Percentiles rank a stretch among this genome's conserved stretches.
Conservation (phyloP, 106 monocot genomes). For the Dioscorea dumetorum region DNA sequence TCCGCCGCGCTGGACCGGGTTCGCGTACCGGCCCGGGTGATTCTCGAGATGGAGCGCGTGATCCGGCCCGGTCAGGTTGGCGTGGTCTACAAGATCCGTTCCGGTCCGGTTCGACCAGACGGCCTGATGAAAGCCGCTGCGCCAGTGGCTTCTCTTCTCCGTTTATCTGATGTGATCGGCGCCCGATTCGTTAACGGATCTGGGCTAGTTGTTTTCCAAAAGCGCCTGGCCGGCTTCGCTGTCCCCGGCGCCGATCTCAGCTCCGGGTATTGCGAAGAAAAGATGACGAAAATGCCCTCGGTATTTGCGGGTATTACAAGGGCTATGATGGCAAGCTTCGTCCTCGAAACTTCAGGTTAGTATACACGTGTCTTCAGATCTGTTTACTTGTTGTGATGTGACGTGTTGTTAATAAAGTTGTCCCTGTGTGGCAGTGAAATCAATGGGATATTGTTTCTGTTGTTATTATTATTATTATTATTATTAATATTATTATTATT, state of each 20-base stretch:
- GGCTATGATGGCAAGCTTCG: too few relatives aligned
- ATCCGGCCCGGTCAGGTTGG: slow-evolving; percentile 28
- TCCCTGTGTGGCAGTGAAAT: too few relatives aligned
- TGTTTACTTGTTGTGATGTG: too few relatives aligned
- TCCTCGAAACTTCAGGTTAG: too few relatives aligned
- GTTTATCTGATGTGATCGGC: slow-evolving; percentile 23
- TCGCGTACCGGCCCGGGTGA: slow-evolving; percentile 30
- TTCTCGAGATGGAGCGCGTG: slow-evolving; percentile 37
- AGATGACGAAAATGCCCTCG: too few relatives aligned
- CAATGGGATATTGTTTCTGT: too few relatives aligned
- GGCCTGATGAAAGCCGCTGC: slow-evolving; percentile 23
- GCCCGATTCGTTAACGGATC: slow-evolving; percentile 23
- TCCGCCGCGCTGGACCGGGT: slow-evolving; percentile 25
- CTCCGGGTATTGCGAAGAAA: not conserved
- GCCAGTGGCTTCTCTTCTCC: slow-evolving; percentile 22
- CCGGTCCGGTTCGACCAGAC: slow-evolving; percentile 4
- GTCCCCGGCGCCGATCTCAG: not conserved
- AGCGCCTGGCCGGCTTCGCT: not conserved
- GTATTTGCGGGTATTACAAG: too few relatives aligned
- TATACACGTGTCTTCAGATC: too few relatives aligned
- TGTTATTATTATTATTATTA: too few relatives aligned
- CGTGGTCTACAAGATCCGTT: slow-evolving; percentile 8
- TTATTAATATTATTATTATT: too few relatives aligned
- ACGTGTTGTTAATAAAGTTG: too few relatives aligned
- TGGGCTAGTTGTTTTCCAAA: slow-evolving; percentile 19